phyloP scores from a whole-genome alignment of 73 alveolate genomes.

The Paramecium primaurelia region DNA sequence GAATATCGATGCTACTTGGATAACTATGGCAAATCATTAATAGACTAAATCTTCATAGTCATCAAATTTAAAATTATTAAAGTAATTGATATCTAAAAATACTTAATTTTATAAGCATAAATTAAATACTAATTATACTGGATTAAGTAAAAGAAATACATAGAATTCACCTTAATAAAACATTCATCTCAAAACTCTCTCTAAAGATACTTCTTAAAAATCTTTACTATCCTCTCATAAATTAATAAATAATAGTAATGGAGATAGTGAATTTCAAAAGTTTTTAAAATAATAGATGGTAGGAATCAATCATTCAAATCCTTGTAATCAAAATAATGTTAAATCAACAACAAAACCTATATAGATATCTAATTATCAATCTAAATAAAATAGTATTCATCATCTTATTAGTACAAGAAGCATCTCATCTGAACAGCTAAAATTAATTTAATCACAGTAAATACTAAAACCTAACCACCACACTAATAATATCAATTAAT shows the following conservation, averaged over 20 bases:
- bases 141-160: not conserved
- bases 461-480: not conserved
- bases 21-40: not conserved
- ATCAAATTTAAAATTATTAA: not conserved
- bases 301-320: not conserved
- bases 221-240: not conserved
- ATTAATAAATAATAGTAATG: not conserved
- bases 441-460: not conserved
- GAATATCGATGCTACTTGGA: conserved; percentile 39
- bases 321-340: not conserved
- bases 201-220: not conserved
- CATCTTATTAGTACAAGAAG: not conserved
- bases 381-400: conserved; percentile 13
- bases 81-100: conserved; percentile 9
- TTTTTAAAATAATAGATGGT: not conserved
- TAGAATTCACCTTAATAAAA: not conserved
- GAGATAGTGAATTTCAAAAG: not conserved
- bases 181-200: not conserved
- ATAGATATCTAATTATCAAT: not conserved
- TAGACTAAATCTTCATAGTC: not conserved
- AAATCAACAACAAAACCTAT: not conserved
- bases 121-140: not conserved
- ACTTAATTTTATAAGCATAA: not conserved
- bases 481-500: not conserved
- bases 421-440: conserved; percentile 22